A percentile compares a stretch with the other conserved stretches of the same genome.
These are phyloP conservation scores for Pleurotus sapidus DNA, from an alignment of 768 basidiomycete genomes.

Conservation along the genomic window DNA sequence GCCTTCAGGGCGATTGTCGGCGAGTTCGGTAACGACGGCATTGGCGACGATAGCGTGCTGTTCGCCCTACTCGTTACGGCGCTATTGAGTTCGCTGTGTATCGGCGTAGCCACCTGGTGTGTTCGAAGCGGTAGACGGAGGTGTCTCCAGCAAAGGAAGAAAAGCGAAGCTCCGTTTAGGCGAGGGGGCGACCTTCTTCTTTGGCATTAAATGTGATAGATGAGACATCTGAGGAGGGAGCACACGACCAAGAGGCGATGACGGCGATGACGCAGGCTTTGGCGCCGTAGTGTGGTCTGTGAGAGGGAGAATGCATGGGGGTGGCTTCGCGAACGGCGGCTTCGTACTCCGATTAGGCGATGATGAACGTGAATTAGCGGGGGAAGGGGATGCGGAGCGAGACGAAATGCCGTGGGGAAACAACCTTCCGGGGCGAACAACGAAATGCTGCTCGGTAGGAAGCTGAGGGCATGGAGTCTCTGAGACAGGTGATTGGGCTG, in stretches of 20 bases:
- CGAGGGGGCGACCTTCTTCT: background rate
- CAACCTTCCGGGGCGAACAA: slow-evolving; percentile 1
- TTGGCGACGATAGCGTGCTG: background rate
- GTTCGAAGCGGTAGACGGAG: background rate
- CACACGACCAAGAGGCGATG: background rate
- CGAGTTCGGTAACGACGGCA: background rate
- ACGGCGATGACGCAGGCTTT: background rate
- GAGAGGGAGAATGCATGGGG: background rate
- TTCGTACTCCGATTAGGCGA: background rate
- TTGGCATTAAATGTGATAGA: background rate
- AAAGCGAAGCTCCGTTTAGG: background rate
- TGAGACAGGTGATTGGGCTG: background rate
- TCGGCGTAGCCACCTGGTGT: background rate
- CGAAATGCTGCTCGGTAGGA: slow-evolving; percentile 1
- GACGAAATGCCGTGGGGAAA: slow-evolving; percentile 1
- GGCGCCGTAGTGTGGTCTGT: background rate
- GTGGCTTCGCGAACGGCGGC: background rate
- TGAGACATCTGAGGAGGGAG: slow-evolving; percentile 1
- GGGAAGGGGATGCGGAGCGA: background rate
- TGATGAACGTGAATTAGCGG: background rate
- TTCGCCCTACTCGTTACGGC: background rate
- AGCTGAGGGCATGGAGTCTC: background rate
- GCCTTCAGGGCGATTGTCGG: background rate
- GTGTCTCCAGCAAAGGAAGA: background rate
- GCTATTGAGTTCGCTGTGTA: background rate